A percentile compares a stretch with the other conserved stretches of the same genome.
Conservation (phyloP, 73 alveolate genomes). For the Effrenium voratum region DNA sequence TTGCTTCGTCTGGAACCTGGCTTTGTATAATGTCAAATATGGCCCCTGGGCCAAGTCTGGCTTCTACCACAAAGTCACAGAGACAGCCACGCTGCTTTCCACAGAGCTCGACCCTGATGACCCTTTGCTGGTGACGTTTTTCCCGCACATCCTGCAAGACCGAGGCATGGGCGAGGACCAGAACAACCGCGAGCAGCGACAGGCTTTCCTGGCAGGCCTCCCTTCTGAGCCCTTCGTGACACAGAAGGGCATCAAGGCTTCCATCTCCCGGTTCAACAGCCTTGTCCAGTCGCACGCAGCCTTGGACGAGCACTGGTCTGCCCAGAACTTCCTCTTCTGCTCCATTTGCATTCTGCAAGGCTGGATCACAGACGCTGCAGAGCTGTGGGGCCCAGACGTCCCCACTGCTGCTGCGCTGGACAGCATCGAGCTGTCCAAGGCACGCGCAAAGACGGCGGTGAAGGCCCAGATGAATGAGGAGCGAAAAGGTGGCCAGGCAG, state of each 20-base stretch:
- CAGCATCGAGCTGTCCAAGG: neutral
- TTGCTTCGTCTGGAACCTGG: neutral
- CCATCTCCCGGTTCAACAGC: constrained; percentile 12
- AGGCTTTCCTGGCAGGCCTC: neutral
- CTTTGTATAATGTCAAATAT: neutral
- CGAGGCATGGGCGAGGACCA: neutral
- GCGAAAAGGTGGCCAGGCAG: neutral
- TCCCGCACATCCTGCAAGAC: constrained; percentile 8
- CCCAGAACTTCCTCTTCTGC: neutral
- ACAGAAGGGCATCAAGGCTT: constrained; percentile 13
- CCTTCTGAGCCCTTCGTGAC: constrained; percentile 10
- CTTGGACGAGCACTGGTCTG: constrained; percentile 31
- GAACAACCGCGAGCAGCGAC: neutral
- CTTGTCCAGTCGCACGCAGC: neutral
- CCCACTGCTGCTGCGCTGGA: neutral
- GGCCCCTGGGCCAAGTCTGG: constrained; percentile 25
- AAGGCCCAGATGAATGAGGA: neutral
- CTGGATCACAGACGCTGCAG: neutral
- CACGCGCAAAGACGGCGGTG: too few relatives aligned
- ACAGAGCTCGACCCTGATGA: neutral
- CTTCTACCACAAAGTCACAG: neutral
- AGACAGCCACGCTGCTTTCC: neutral
- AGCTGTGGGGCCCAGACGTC: constrained; percentile 24
- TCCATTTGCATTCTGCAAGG: constrained; percentile 21
- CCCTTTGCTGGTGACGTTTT: neutral